Evolutionary conservation across 805 yeast genomes (phyloP), one percentile per base, ranked within the genome.

Genomic region (Wickerhamiella parazyma): DNA sequence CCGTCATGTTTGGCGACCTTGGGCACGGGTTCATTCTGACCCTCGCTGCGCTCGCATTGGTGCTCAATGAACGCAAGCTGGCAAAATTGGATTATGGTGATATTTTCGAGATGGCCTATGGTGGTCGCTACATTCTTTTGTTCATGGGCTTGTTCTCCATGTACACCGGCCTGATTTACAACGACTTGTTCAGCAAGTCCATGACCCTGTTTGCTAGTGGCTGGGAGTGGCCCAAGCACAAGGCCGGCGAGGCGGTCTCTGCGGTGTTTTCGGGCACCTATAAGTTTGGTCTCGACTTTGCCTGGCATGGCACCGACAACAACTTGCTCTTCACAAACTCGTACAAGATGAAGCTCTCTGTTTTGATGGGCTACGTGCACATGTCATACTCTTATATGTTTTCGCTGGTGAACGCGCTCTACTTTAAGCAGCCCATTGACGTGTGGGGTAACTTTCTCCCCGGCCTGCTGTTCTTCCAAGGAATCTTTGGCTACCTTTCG

Each of bases 241-340:
- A 75, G 51, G 70, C 65, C 47, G 99, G 94, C 19, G 82, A 82
- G 34, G 58, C 76, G 3, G 70, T 87, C 45, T 70, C 68, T 37
- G 96, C 86, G 10, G 68, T 68, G 29, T 70, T 72, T 53, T 68
- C 68, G 11, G 55, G 55, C n/a, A 75, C 75, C 10, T 91, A 91
- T 58, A 66, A 78, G 4, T 67, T 91, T 58, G 99, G 99, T 42
- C 64, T 91, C 42, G 99, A 91, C 64, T 82, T 80, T 50, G 82
- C 80, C 9, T 91, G 99, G 99, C 99, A 91, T 62, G 95, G 96
- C 14, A 73, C 97, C 33, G 98, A 91, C 53, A 91, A 91, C 65
- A 78, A 79, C 41, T 70, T 91, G 55, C 64, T 93, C 46, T 91
- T 91, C 65, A 75, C 94, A 41, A 91, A 91, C 67, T 87, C 97